Percentiles rank a stretch among this genome's conserved stretches.
phyloP scores from a whole-genome alignment of 2,329 filamentous ascomycete species.

The Aspergillus terreus region DNA sequence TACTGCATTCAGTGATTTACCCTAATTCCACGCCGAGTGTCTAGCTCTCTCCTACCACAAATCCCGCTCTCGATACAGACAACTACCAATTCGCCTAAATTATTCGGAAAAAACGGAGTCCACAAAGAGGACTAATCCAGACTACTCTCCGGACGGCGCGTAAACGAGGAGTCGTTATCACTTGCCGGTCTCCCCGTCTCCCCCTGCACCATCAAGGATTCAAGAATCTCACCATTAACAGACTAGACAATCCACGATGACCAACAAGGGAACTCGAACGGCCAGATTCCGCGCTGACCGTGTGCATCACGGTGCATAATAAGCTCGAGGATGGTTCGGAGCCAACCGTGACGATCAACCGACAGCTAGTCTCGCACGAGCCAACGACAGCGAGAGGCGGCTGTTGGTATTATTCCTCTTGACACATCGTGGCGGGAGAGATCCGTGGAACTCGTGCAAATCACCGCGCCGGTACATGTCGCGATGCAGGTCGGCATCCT shows the following conservation, averaged over 20 bases:
- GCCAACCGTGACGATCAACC: conserved; percentile 24
- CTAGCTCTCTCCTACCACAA: too few relatives aligned
- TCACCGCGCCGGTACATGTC: not conserved
- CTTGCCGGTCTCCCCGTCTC: too few relatives aligned
- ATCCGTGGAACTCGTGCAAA: not conserved
- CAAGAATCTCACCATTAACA: not conserved
- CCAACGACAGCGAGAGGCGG: conserved; percentile 1
- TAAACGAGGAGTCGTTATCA: too few relatives aligned
- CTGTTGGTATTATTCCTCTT: conserved; percentile 7
- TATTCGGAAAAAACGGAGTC: too few relatives aligned
- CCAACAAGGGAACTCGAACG: too few relatives aligned
- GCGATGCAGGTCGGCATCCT: conserved; percentile 1
- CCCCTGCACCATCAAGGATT: not conserved
- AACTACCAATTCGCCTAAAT: too few relatives aligned
- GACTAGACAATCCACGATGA: too few relatives aligned
- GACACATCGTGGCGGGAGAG: not conserved
- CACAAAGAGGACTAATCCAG: too few relatives aligned
- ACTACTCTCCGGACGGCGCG: too few relatives aligned
- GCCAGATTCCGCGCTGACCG: not conserved
- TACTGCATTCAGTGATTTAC: too few relatives aligned
- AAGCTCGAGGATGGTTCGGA: conserved; percentile 18
- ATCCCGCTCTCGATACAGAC: too few relatives aligned
- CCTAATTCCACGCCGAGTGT: too few relatives aligned
- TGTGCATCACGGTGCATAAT: conserved; percentile 20
- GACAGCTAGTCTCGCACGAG: conserved; percentile 9